Evolutionary conservation across 2,329 filamentous ascomycete genomes (phyloP).

Genomic region (Whalleya microplaca): DNA sequence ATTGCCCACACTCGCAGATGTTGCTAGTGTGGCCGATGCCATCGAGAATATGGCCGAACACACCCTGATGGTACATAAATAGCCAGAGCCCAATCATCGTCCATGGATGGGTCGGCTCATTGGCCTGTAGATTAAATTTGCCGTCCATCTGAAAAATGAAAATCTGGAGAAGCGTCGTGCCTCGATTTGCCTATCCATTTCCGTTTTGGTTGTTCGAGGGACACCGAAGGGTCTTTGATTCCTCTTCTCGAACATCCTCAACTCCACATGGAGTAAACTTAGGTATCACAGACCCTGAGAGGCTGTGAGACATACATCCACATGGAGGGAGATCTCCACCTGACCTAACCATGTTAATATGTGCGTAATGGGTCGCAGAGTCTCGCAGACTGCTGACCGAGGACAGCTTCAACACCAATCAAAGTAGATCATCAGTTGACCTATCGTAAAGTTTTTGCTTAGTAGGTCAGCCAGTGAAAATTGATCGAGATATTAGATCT

Average conservation of each 20-base stretch:
- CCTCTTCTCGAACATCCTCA: constrained; percentile 22
- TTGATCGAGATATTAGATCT: constrained; percentile 5
- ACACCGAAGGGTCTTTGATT: constrained; percentile 18
- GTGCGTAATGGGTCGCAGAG: constrained; percentile 11
- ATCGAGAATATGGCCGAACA: constrained; percentile 23
- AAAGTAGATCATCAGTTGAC: constrained; percentile 15
- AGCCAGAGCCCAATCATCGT: constrained; percentile 18
- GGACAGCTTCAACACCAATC: constrained; percentile 15
- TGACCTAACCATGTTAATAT: constrained; percentile 25
- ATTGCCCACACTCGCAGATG: constrained; percentile 9
- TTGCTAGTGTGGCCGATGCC: constrained; percentile 14
- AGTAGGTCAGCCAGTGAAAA: constrained; percentile 7
- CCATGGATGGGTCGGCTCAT: constrained; percentile 17
- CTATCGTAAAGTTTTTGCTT: constrained; percentile 14
- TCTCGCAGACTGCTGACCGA: constrained; percentile 16
- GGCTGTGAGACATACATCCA: constrained; percentile 10
- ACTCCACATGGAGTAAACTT: constrained; percentile 16
- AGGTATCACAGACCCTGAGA: constrained; percentile 10
- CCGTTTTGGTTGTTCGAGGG: constrained; percentile 19
- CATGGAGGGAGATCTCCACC: constrained; percentile 14
- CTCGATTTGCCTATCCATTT: constrained; percentile 26
- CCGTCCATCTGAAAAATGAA: constrained; percentile 26
- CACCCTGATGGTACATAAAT: constrained; percentile 18
- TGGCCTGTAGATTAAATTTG: constrained; percentile 32
- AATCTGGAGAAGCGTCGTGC: constrained; percentile 23